Evolutionary conservation across 2,329 filamentous ascomycete genomes (phyloP).

Genomic region (Ceratocystis eucalypticola): DNA sequence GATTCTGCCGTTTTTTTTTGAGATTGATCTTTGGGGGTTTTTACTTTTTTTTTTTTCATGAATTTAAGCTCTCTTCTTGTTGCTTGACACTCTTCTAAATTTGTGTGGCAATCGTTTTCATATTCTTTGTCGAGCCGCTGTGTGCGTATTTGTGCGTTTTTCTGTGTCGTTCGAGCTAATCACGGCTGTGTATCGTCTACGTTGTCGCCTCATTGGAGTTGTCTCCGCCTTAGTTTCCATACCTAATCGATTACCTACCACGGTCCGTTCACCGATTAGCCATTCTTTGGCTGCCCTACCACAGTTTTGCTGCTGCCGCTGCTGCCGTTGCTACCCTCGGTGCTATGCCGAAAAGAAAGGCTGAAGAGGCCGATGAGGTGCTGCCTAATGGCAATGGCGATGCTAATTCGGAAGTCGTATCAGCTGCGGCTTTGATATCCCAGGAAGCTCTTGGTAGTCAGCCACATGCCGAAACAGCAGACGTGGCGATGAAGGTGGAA

Average conservation of each 20-base stretch:
- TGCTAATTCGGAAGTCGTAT: background rate
- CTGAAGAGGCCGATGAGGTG: background rate
- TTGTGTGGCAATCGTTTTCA: background rate
- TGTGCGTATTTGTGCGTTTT: no score
- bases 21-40: background rate
- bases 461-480: no score
- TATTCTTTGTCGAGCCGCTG: background rate
- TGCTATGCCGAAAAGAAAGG: conserved; percentile 3
- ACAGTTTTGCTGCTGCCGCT: background rate
- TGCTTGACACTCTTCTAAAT: background rate
- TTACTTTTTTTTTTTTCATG: background rate
- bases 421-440: background rate
- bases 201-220: no score
- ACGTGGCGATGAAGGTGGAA: background rate
- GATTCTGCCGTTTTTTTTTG: conserved; percentile 10
- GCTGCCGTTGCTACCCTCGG: background rate
- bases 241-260: no score
- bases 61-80: background rate
- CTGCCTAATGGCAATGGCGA: background rate
- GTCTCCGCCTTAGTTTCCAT: no score
- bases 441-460: background rate
- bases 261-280: no score
- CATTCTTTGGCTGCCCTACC: background rate
- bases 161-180: background rate
- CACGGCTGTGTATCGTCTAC: background rate